Percentiles rank a stretch among this genome's conserved stretches.
phyloP scores from a whole-genome alignment of 345 rosid species.

The Balakata baccata region DNA sequence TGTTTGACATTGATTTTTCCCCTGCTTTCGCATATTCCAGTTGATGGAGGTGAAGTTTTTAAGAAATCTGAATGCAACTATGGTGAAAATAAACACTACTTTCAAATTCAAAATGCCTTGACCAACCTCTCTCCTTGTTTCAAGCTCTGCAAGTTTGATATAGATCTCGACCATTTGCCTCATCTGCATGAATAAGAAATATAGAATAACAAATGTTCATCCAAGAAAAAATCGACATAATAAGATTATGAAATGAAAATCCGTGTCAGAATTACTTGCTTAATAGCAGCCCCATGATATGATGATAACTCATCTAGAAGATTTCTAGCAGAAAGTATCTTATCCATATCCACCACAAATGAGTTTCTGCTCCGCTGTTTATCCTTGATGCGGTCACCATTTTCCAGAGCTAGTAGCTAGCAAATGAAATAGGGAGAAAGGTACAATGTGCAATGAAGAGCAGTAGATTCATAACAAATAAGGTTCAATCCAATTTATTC shows the following conservation, averaged over 20 bases:
- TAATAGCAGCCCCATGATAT: conserved; percentile 70
- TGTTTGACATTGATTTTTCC: background rate
- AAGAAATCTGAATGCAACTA: background rate
- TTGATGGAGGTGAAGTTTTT: background rate
- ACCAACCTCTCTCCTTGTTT: conserved; percentile 90
- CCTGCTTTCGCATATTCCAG: background rate
- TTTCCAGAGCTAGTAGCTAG: conserved; percentile 90
- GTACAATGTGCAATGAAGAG: conserved; percentile 10
- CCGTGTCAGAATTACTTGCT: conserved; percentile 45
- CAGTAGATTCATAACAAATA: conserved; percentile 9
- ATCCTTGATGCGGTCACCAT: conserved; percentile 95
- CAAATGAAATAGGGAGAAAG: conserved; percentile 20
- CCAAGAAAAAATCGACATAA: background rate
- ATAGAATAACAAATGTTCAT: background rate
- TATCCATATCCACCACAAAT: conserved; percentile 85
- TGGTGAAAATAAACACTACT: background rate
- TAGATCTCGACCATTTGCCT: conserved; percentile 92
- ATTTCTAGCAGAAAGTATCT: conserved; percentile 81
- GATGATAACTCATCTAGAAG: conserved; percentile 66
- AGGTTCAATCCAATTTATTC: background rate
- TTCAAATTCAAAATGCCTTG: conserved; percentile 8
- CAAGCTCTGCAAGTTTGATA: conserved; percentile 94
- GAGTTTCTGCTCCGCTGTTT: conserved; percentile 89
- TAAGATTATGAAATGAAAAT: conserved; percentile 8
- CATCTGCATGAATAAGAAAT: conserved; percentile 51